Base-by-base conservation (phyloP, 2,329 filamentous ascomycete species). In the Rhynchosporium graminicola region DNA sequence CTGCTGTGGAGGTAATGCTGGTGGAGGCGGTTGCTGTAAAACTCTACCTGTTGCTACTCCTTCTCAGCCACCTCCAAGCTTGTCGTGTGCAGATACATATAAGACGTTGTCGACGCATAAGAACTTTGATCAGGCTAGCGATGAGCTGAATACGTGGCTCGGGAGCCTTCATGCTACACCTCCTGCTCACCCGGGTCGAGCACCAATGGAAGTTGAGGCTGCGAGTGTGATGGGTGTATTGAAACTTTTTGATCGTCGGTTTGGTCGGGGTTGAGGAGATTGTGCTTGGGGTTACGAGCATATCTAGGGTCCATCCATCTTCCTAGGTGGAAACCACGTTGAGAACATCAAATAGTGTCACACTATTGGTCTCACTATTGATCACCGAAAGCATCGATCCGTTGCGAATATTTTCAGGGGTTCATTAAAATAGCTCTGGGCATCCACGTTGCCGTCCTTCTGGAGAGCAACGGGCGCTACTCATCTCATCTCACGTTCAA, bases 201-300 rank as follows among this genome's bases (percentile, higher is more conserved):
- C 79, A 79, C 86, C 89, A 0, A 86, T 92, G 70, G 90, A 93
- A 74, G 89, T 93, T 15, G 90, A 93, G 76, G 89, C 90, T 6
- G 90, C 90, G 0, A 92, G 89, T 74, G 91, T 93, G 60, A 92
- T 93, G 90, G 88, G 88, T 47, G 90, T 92, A n/a, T 77, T 93
- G 63, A 90, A 90, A 75, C 87, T 90, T 66, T 93, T 93, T 76
- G 90, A 93, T 71, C 82, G 91, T 56, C 79, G 90, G 59, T 93
- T 93, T 74, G 86, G 86, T 15, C 73, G 77, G 61, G 76, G 71
- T 56, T 74, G 67, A 73, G 20, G 20, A 20, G 20, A 20, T 20
- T 20, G 20, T 20, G 20, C 20, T 20, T 20, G 20, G 20, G 20
- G 20, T 20, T 20, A 20, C 20, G 20, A 20, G 20, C 20, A 20